Evolutionary conservation across 1,284 basidiomycete genomes (phyloP), one percentile per base, ranked within the genome.

Genomic region (Sporisorium reilianum): DNA sequence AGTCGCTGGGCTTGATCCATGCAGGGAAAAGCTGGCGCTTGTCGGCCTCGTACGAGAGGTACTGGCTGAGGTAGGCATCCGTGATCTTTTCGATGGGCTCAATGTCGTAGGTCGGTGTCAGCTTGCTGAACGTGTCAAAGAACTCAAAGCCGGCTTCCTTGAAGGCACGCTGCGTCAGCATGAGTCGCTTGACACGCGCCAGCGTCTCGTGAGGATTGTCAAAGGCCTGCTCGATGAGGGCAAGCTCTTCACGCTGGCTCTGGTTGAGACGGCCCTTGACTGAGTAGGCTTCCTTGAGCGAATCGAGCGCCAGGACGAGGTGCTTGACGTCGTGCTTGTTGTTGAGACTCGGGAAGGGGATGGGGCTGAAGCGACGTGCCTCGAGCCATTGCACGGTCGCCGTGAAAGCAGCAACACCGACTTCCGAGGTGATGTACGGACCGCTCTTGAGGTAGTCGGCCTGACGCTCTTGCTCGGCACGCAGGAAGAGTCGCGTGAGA

Each of bases 401-500:
- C 3, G 82, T 85, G 70, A 82, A 85, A 40, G 83, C 80, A 22
- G 83, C 82, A 1, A 85, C 83, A n/a, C 81, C 83, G 1, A 77
- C 78, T 60, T 83, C 81, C 9, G 76, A 79, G 9, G 82, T 83
- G 63, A 85, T 83, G 72, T 84, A 85, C 6, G 83, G 83, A 14
- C 83, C 83, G 48, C 80, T 80, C 75, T 83, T 84, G 55, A 85
- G 74, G 57, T 85, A 85, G 23, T 77, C 70, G 38, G 81, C 81
- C 67, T 85, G 83, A 20, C 83, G 78, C 61, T 85, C 83, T 57
- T 83, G 81, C 70, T 85, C 83, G 16, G 83, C 81, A 55, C 83
- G 79, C 58, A 71, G 60, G 32, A 57, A 87, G 87, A 84, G 77
- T 88, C 93, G 92, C 66, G 93, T 95, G 45, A 95, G 88, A 81